Evolutionary conservation across 306 rosid species (phyloP).

Genomic region (Ziziphus jujuba): DNA sequence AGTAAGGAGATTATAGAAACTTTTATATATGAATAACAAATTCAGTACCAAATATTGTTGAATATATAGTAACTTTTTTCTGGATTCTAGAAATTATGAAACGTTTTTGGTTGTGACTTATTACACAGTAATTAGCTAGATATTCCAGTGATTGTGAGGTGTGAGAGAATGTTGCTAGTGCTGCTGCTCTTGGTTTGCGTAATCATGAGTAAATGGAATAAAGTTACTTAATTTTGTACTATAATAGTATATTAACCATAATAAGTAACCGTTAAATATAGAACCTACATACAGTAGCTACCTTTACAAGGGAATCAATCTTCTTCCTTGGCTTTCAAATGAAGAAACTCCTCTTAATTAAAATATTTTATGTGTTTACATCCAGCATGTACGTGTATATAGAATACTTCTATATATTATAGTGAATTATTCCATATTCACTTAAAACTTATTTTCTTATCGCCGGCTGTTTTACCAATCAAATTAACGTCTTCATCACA

Average conservation of each 20-base stretch:
- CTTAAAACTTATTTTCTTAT: not conserved
- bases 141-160: constrained; percentile 4
- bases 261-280: not conserved
- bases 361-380: not conserved
- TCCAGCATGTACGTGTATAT: no score
- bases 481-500: not conserved
- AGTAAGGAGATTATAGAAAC: no score
- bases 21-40: no score
- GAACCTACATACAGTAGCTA: not conserved
- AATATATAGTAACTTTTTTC: no score
- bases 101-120: constrained; percentile 30
- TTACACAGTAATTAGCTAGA: constrained; percentile 13
- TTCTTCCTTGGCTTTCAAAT: constrained; percentile 18
- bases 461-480: not conserved
- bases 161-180: not conserved
- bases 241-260: not conserved
- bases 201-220: constrained; percentile 32
- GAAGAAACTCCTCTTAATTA: constrained; percentile 23
- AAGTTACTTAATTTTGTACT: constrained; percentile 13
- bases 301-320: constrained; percentile 27
- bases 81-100: constrained; percentile 2
- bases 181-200: constrained; percentile 2
- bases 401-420: no score
- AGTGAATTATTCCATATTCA: not conserved
- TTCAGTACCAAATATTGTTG: no score